Evolutionary conservation across 2,329 filamentous ascomycete genomes (phyloP).

Genomic region (Mycosphaerella sp.): DNA sequence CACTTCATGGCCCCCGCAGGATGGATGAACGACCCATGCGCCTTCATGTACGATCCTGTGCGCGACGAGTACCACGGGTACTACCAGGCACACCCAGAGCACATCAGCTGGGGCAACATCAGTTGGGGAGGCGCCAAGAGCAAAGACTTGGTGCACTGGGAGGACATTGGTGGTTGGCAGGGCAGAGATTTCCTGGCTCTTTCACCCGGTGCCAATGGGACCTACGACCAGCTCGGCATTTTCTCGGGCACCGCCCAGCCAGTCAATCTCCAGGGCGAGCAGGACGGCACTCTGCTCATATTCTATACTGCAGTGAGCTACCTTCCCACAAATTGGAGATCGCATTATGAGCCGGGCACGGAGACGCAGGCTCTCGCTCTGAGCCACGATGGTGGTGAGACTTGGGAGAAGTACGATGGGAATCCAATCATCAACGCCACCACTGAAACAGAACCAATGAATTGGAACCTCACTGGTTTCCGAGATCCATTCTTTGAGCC

Average conservation of each 20-base stretch:
- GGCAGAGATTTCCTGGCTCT: slow-evolving; percentile 37
- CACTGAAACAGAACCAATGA: slow-evolving; percentile 34
- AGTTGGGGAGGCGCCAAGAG: slow-evolving; percentile 50
- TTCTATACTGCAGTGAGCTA: slow-evolving; percentile 46
- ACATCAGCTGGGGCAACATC: slow-evolving; percentile 46
- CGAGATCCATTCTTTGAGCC: slow-evolving; percentile 36
- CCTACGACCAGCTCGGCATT: slow-evolving; percentile 48
- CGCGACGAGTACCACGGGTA: slow-evolving; percentile 48
- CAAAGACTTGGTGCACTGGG: slow-evolving; percentile 42
- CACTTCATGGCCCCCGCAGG: slow-evolving; percentile 46
- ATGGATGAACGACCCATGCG: slow-evolving; percentile 49
- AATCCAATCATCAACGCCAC: slow-evolving; percentile 42
- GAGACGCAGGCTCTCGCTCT: slow-evolving; percentile 44
- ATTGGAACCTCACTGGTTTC: slow-evolving; percentile 43
- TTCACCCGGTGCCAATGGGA: slow-evolving; percentile 37
- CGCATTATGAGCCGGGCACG: slow-evolving; percentile 41
- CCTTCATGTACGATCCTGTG: slow-evolving; percentile 46
- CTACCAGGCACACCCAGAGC: slow-evolving; percentile 49
- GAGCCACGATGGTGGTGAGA: slow-evolving; percentile 43
- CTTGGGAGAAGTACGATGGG: slow-evolving; percentile 43
- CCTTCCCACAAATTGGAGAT: slow-evolving; percentile 42
- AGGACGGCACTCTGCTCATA: slow-evolving; percentile 42
- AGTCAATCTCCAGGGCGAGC: slow-evolving; percentile 43
- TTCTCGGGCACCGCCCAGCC: slow-evolving; percentile 49
- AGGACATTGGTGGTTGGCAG: slow-evolving; percentile 44